A percentile compares a stretch with the other conserved stretches of the same genome.
phyloP scores from a whole-genome alignment of 495 filamentous ascomycete genomes.

The Parachaetomium inaequale region DNA sequence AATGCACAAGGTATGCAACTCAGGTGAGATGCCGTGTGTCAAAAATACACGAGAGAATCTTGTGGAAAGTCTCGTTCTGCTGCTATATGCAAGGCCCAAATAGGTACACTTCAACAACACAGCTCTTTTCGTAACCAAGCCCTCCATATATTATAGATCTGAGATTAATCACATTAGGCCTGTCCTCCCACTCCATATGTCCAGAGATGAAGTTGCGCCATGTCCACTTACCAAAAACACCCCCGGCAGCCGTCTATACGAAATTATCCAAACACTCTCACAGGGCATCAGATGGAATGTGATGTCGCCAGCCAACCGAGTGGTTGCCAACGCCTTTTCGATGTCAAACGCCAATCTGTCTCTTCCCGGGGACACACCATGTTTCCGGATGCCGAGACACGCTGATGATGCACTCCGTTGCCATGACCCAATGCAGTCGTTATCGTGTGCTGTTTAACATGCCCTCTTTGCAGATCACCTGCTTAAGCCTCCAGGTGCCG shows the following conservation, averaged over 20 bases:
- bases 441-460: neutral
- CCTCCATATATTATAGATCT: too few species aligned
- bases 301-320: neutral
- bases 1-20: too few species aligned
- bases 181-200: neutral
- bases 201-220: neutral
- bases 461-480: neutral
- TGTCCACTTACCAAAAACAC: neutral
- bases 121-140: too few species aligned
- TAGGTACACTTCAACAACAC: too few species aligned
- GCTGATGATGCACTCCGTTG: neutral
- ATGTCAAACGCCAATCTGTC: slow-evolving; percentile 7
- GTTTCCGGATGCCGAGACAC: neutral
- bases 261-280: neutral
- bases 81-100: too few species aligned
- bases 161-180: neutral
- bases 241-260: neutral
- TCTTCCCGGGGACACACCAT: neutral
- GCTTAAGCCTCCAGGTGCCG: neutral
- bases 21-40: too few species aligned
- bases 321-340: slow-evolving; percentile 7
- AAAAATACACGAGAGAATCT: too few species aligned
- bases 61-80: too few species aligned
- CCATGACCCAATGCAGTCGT: slow-evolving; percentile 14
- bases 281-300: neutral